Conservation (phyloP, 2,329 filamentous ascomycete genomes). For the Lecanicillium sp. region DNA sequence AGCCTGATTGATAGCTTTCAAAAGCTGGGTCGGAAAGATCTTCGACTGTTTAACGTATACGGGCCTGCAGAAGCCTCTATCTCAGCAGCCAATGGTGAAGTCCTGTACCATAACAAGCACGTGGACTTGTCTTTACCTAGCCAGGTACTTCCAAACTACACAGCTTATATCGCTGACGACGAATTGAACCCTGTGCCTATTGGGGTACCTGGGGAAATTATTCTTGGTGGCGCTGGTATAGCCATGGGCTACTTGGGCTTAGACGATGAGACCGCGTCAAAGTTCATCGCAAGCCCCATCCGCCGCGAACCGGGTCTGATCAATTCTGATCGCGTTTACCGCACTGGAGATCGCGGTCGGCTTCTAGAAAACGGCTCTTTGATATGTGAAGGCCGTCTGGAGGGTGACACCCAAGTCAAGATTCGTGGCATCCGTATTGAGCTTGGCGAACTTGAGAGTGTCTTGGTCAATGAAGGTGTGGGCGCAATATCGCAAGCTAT, state of each 20-base stretch:
- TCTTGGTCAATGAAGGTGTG: slow-evolving; percentile 10
- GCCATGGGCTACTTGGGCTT: slow-evolving; percentile 28
- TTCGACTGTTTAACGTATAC: slow-evolving; percentile 18
- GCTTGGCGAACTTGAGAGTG: slow-evolving; percentile 27
- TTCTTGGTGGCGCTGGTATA: slow-evolving; percentile 20
- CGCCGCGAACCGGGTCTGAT: too few relatives aligned
- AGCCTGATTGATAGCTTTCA: slow-evolving; percentile 9
- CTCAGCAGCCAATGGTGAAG: neutral
- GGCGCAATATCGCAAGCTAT: too few relatives aligned
- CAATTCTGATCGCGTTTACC: slow-evolving; percentile 23
- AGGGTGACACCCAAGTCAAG: slow-evolving; percentile 34
- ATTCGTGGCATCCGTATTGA: slow-evolving; percentile 36
- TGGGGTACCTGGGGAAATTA: slow-evolving; percentile 25
- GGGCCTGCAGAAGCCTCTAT: slow-evolving; percentile 21
- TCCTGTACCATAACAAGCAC: neutral
- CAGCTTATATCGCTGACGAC: slow-evolving; percentile 30
- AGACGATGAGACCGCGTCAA: slow-evolving; percentile 12
- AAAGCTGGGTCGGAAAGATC: neutral
- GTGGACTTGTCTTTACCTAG: too few relatives aligned
- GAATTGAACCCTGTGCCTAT: slow-evolving; percentile 23
- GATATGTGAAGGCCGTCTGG: slow-evolving; percentile 24
- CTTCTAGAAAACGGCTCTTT: slow-evolving; percentile 23
- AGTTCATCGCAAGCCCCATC: too few relatives aligned
- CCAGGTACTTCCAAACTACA: slow-evolving; percentile 18
- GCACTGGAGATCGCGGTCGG: slow-evolving; percentile 28